Evolutionary conservation across 179 eudicot genomes (phyloP).

Genomic region (Carnegiea gigantea): DNA sequence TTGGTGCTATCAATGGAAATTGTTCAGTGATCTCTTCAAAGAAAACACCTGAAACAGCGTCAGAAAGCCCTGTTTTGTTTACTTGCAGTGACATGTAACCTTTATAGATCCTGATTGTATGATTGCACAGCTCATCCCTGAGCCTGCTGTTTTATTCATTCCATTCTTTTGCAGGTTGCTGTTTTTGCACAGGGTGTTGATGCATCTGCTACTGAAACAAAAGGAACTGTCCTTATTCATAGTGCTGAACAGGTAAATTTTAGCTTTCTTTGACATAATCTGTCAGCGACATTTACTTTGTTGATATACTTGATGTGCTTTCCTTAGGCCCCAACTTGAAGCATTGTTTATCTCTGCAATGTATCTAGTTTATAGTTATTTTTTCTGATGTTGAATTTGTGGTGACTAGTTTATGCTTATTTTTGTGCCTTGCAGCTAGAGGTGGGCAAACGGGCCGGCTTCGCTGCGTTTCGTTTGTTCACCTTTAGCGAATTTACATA

Average conservation of each 20-base stretch:
- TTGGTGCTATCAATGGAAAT: no score
- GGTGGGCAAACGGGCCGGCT: no score
- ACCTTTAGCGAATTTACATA: no score
- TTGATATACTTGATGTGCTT: no score
- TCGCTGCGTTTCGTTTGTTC: no score
- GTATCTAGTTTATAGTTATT: neutral
- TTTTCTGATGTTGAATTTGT: constrained; percentile 1
- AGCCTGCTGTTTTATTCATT: neutral
- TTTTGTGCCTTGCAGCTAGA: neutral
- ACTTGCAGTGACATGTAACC: neutral
- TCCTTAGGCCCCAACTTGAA: neutral
- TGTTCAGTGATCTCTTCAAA: no score
- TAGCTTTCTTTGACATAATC: neutral
- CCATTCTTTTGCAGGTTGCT: constrained; percentile 64
- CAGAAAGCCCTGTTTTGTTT: no score
- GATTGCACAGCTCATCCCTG: neutral
- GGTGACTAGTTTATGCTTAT: neutral
- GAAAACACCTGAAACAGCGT: no score
- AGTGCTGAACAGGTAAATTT: constrained; percentile 80
- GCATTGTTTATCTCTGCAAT: neutral
- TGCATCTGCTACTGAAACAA: constrained; percentile 94
- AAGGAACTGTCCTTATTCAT: constrained; percentile 94
- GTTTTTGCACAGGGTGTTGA: constrained; percentile 89
- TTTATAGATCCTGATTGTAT: constrained; percentile 6
- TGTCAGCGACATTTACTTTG: no score